A percentile compares a stretch with the other conserved stretches of the same genome.
These are phyloP conservation scores for Myriosclerotinia scirpicola DNA, from an alignment of 2,329 filamentous ascomycete species.

Conservation along the genomic window DNA sequence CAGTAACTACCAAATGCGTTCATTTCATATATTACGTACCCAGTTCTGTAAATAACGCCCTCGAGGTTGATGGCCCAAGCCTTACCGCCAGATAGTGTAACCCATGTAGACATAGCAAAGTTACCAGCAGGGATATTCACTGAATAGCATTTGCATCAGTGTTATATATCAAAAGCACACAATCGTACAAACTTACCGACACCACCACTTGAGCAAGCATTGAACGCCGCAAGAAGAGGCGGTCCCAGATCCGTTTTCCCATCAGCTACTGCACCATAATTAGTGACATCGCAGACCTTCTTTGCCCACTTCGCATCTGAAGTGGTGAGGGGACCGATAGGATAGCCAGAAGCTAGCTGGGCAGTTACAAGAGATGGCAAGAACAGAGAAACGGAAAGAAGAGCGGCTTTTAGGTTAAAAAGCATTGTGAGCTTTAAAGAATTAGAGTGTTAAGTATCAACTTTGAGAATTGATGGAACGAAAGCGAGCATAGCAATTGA, in stretches of 20 bases:
- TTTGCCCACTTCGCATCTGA: constrained; percentile 28
- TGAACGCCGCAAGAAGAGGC: constrained; percentile 46
- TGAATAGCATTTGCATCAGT: background rate
- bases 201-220: constrained; percentile 46
- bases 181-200: constrained; percentile 29
- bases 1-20: background rate
- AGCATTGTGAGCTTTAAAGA: background rate
- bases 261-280: constrained; percentile 49
- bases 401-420: background rate
- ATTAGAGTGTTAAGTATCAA: background rate
- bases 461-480: background rate
- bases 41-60: constrained; percentile 52
- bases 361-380: constrained; percentile 20
- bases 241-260: constrained; percentile 47
- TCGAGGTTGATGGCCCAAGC: constrained; percentile 53
- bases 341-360: constrained; percentile 19
- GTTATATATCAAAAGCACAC: background rate
- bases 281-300: constrained; percentile 46
- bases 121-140: constrained; percentile 20
- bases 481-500: constrained; percentile 9
- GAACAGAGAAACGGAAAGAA: constrained; percentile 5
- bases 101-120: constrained; percentile 51
- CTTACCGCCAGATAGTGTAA: constrained; percentile 48
- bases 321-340: constrained; percentile 32
- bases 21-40: constrained; percentile 30